Evolutionary conservation across 139 green algal genomes (phyloP).

Genomic region (Chlamydomonas eustigma): DNA sequence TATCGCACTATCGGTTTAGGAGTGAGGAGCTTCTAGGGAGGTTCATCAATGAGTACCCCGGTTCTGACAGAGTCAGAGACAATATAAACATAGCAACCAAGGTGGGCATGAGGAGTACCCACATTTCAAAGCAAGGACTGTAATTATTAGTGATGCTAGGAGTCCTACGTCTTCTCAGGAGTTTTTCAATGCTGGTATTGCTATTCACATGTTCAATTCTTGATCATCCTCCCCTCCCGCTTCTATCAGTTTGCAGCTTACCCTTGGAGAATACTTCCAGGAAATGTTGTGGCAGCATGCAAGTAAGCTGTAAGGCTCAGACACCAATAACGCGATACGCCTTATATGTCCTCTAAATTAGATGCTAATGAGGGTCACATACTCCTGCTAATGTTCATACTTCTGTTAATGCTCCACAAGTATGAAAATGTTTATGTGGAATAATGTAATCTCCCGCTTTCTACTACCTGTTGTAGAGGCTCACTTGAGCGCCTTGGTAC

Average conservation of each 20-base stretch:
- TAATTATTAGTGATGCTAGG: not conserved
- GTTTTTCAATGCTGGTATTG: too few relatives aligned
- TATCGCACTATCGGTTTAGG: too few relatives aligned
- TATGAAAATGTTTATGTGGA: too few relatives aligned
- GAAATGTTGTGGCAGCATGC: slow-evolving; percentile 44
- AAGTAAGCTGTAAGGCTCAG: slow-evolving; percentile 20
- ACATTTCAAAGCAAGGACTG: not conserved
- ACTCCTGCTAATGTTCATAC: too few relatives aligned
- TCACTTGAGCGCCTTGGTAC: slow-evolving; percentile 58
- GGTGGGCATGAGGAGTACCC: not conserved
- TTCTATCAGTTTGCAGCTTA: slow-evolving; percentile 70
- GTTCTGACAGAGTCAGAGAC: slow-evolving; percentile 8
- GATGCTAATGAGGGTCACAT: too few relatives aligned
- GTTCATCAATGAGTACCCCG: slow-evolving; percentile 67
- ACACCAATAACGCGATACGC: too few relatives aligned
- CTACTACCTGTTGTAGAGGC: slow-evolving; percentile 15
- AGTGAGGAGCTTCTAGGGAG: slow-evolving; percentile 55
- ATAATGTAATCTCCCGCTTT: too few relatives aligned
- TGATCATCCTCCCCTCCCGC: slow-evolving; percentile 72
- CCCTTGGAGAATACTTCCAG: slow-evolving; percentile 62
- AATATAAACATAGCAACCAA: slow-evolving; percentile 15
- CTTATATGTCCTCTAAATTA: too few relatives aligned
- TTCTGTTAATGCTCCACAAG: too few relatives aligned
- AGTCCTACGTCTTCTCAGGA: not conserved
- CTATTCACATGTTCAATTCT: not conserved